Percentiles rank a stretch among this genome's conserved stretches.
phyloP scores from a whole-genome alignment of 768 basidiomycete species.

The Leccinum variicolor region DNA sequence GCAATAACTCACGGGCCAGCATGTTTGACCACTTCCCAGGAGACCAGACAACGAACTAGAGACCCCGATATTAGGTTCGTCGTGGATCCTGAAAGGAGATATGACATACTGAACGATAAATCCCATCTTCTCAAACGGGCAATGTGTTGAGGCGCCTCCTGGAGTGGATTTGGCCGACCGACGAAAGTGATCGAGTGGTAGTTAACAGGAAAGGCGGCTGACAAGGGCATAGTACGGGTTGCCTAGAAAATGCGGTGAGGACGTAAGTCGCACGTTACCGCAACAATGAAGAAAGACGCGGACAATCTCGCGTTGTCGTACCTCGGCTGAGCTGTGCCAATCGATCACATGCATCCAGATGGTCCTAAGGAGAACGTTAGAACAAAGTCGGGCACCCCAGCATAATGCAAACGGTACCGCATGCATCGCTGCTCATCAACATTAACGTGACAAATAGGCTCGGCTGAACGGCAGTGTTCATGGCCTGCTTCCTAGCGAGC shows the following conservation, averaged over 20 bases:
- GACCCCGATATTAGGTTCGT: background rate
- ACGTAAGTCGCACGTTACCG: constrained; percentile 60
- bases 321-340: constrained; percentile 76
- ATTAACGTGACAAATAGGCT: constrained; percentile 76
- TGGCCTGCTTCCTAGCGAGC: constrained; percentile 91
- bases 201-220: constrained; percentile 33
- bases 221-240: constrained; percentile 94
- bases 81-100: background rate
- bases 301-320: constrained; percentile 94
- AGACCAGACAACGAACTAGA: constrained; percentile 85
- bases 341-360: constrained; percentile 93
- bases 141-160: too few species aligned
- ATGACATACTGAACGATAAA: too few species aligned
- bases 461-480: constrained; percentile 95
- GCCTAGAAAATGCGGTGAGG: constrained; percentile 43
- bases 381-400: background rate
- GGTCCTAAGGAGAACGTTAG: constrained; percentile 58
- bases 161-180: too few species aligned
- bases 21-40: constrained; percentile 98
- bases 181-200: too few species aligned
- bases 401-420: constrained; percentile 18
- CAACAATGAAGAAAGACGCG: constrained; percentile 91
- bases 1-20: constrained; percentile 71
- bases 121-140: too few species aligned
- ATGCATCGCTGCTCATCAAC: constrained; percentile 92